Evolutionary conservation across 331 rosid species (phyloP), one percentile per base, ranked within the genome.

Genomic region (Stylosanthes scabra): DNA sequence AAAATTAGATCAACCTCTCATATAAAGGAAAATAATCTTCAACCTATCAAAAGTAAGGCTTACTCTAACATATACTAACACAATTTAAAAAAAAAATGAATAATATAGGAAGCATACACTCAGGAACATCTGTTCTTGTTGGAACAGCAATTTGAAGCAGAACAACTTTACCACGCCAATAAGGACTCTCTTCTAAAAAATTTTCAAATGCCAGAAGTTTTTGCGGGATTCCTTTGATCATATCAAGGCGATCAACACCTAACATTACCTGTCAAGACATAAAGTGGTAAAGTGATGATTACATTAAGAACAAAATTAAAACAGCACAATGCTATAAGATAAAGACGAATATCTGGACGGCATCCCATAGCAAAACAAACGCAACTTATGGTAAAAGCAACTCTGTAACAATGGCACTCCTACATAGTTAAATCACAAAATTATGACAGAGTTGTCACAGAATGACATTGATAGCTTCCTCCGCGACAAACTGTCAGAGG

Each of bases 81-180:
- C 62, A 66, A 25, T 70, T 49, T 20, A 20, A 0, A 20, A 68
- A 55, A 61, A 59, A 58, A 41, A 42, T 66, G 68, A 49, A 42
- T 60, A 57, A 61, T 40, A 55, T 15, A 58, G 74, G 80, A 31
- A 74, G 54, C 92, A 56, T 92, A 92, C 97, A 92, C 77, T 92
- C 97, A 52, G 97, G 97, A 74, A 92, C 97, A 77, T 92, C 97
- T 8, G 97, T 92, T 78, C 97, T 86, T 57, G 97, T 92, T 63
- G 97, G 97, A 77, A 92, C 97, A 2, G 97, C 97, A 86, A 92
- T 92, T 85, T 92, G 97, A 83, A 92, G 86, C 80, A 92, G 82
- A 69, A 92, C 97, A 29, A 92, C 97, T 85, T 88, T 92, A 59
- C 85, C 94, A 73, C 86, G 88, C 96, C 96, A 92, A 39, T 12